Conservation (phyloP, 192 early-diverging fungal genomes). For the Backusella psychrophila region DNA sequence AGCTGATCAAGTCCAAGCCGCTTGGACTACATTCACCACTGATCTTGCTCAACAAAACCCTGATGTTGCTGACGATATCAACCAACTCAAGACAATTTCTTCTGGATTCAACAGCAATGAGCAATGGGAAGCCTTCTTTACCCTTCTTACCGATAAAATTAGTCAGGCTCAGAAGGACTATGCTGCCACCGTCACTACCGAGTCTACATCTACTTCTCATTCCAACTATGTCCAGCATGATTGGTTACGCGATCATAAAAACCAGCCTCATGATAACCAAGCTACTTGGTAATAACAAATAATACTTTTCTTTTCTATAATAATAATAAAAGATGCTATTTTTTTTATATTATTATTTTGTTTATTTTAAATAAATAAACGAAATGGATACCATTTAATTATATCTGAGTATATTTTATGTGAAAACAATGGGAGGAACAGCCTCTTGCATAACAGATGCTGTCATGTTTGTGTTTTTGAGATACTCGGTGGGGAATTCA, state of each 20-base stretch:
- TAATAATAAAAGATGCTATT: neutral
- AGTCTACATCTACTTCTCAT: neutral
- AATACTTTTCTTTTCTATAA: neutral
- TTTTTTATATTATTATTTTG: neutral
- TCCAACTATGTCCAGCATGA: neutral
- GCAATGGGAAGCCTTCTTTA: neutral
- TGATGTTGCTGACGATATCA: neutral
- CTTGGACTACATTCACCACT: conserved; percentile 13
- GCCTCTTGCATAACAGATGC: conserved; percentile 42
- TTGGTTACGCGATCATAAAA: neutral
- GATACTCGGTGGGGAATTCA: conserved; percentile 46
- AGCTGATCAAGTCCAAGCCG: conserved; percentile 14
- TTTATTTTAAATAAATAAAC: neutral
- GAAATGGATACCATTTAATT: neutral
- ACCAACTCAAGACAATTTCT: neutral
- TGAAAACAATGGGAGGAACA: conserved; percentile 40
- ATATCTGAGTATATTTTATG: conserved; percentile 1
- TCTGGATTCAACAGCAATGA: neutral
- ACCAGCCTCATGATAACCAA: neutral
- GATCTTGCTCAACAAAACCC: conserved; percentile 12
- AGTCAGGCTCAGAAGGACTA: neutral
- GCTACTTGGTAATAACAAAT: neutral
- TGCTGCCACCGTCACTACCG: neutral
- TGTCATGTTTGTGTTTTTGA: conserved; percentile 44
- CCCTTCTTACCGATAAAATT: neutral